These are phyloP conservation scores for Paramecium octaurelia DNA, from an alignment of 73 alveolate species.

Conservation along the genomic window DNA sequence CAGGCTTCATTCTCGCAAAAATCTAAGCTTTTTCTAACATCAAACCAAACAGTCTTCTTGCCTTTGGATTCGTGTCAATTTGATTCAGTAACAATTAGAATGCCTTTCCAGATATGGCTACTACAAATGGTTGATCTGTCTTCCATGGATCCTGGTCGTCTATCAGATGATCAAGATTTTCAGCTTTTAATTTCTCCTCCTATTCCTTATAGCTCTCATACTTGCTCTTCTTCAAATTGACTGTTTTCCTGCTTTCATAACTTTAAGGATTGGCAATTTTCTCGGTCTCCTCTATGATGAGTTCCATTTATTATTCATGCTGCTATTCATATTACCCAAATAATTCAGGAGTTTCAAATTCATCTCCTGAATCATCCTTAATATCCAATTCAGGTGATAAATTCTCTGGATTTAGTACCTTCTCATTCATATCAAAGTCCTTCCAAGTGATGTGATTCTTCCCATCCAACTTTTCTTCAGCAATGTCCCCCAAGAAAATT, in stretches of 20 bases:
- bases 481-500: constrained; percentile 85
- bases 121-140: constrained; percentile 52
- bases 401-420: constrained; percentile 55
- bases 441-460: constrained; percentile 50
- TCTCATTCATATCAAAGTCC: constrained; percentile 55
- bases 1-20: constrained; percentile 99
- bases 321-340: not conserved
- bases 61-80: constrained; percentile 58
- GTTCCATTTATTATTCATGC: not conserved
- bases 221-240: not conserved
- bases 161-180: constrained; percentile 42
- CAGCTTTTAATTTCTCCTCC: not conserved
- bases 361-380: constrained; percentile 35
- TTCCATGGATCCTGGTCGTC: constrained; percentile 58
- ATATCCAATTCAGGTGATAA: constrained; percentile 50
- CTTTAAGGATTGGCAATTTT: not conserved
- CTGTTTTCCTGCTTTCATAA: not conserved
- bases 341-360: not conserved
- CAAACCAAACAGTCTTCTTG: constrained; percentile 71
- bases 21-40: constrained; percentile 83
- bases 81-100: constrained; percentile 60
- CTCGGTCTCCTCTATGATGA: not conserved
- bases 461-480: constrained; percentile 64
- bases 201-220: not conserved
- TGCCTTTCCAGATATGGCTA: constrained; percentile 86